These are phyloP conservation scores for Erodium texanum DNA, from an alignment of 441 rosid genomes.

Conservation along the genomic window DNA sequence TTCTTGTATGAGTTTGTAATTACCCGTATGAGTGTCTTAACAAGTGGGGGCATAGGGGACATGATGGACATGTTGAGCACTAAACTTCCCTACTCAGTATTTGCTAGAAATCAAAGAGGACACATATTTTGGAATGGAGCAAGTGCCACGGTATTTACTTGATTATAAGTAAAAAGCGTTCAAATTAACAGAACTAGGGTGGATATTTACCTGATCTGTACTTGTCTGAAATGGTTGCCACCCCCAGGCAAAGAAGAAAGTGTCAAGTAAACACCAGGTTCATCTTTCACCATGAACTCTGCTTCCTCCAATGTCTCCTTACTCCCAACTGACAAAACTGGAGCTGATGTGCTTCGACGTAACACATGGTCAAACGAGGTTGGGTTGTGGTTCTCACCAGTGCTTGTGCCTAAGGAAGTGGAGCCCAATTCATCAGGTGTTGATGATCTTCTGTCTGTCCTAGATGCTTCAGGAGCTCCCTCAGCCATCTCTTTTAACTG, in stretches of 20 bases:
- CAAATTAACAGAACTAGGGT: not conserved
- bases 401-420: conserved; percentile 43
- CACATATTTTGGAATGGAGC: not conserved
- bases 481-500: conserved; percentile 90
- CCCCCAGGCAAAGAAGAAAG: conserved; percentile 75
- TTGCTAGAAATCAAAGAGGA: not conserved
- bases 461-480: conserved; percentile 62
- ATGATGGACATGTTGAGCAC: too few relatives aligned
- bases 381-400: conserved; percentile 18
- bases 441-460: conserved; percentile 41
- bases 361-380: not conserved
- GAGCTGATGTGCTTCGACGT: not conserved
- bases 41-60: too few relatives aligned
- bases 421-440: conserved; percentile 41
- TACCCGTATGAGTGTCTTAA: not conserved
- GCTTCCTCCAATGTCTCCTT: conserved; percentile 45
- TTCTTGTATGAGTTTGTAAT: not conserved
- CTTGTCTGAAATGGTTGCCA: conserved; percentile 77
- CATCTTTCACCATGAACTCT: conserved; percentile 96
- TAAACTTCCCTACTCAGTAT: not conserved
- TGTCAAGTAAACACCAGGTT: conserved; percentile 84
- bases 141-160: not conserved
- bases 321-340: conserved; percentile 29
- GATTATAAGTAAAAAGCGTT: not conserved
- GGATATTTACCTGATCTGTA: conserved; percentile 67